Base-by-base conservation (phyloP, 768 basidiomycete species). In the Podaxis mareebaensis region DNA sequence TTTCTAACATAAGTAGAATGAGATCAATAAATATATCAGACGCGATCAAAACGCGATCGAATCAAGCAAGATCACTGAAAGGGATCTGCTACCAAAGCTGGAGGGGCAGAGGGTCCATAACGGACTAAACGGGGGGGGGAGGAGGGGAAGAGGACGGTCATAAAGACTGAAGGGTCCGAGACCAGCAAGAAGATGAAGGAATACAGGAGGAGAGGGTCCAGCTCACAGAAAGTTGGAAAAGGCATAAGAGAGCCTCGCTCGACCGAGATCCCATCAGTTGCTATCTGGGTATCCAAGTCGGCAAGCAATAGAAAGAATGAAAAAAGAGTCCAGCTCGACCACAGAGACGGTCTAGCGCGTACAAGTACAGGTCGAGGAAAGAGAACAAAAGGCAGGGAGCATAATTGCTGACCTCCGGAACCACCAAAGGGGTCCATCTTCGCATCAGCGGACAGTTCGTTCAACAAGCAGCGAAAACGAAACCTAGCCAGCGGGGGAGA, bases 351-450 rank as follows among this genome's bases (percentile, higher is more conserved):
- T 12, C 49, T 24, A 28, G 49, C 49, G 11, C 24, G 1, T 51
- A 51, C 24, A 33, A 12, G 49, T 51, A 51, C 49, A 51, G 49
- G 49, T 51, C 49, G 49, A 51, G 49, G 28, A 10, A 51, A 28
- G 20, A 51, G 3, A 51, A 24, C 12, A 24, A 51, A 51, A 22
- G 3, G 0, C 10, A 12, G 12, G 8, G 4, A 11, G 49, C 49
- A 51, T 51, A 51, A 51, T 51, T 51, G 49, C 49, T 51, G 49
- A 56, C 54, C 38, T 56, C 54, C 54, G 39, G 54, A 56, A 24
- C 49, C 49, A 24, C 49, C 54, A 24, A 39, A 15, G 54, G 38
- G 39, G 39, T 17, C 28, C 26, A 51, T 28, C 49, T 24, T 51
- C 12, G 42, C n/a, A 15, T 51, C 49, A 51, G 26, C 49, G 22